Conservation (phyloP, 2,329 filamentous ascomycete species). For the Aspergillus sp. region DNA sequence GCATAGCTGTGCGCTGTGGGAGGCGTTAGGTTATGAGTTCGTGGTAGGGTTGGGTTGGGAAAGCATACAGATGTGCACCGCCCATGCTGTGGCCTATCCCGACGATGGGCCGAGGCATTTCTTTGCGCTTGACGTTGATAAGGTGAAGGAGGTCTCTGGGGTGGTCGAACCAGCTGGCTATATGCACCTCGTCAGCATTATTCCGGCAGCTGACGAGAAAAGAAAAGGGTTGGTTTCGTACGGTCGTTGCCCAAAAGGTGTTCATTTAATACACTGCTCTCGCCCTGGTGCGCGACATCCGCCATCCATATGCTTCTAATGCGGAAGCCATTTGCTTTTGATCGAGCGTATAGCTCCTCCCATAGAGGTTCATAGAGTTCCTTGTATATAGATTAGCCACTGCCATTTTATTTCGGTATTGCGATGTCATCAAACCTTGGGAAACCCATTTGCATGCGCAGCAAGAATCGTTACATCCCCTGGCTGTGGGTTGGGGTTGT, state of each 20-base stretch:
- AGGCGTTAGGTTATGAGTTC: not conserved
- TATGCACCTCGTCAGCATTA: constrained; percentile 20
- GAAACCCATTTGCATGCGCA: constrained; percentile 88
- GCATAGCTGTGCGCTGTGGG: constrained; percentile 61
- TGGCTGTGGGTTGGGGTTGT: constrained; percentile 66
- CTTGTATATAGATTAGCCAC: constrained; percentile 44
- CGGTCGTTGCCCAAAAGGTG: constrained; percentile 77
- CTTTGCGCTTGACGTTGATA: constrained; percentile 76
- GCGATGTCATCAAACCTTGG: constrained; percentile 62
- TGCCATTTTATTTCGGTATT: not conserved
- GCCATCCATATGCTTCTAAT: constrained; percentile 88
- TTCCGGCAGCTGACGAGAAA: not conserved
- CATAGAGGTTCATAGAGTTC: constrained; percentile 92
- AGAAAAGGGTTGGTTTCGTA: constrained; percentile 45
- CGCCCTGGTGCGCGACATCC: constrained; percentile 82
- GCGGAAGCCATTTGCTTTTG: constrained; percentile 61
- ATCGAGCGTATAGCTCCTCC: constrained; percentile 70
- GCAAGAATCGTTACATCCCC: constrained; percentile 84
- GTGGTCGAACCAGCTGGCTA: constrained; percentile 84
- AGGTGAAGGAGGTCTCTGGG: constrained; percentile 80
- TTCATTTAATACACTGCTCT: constrained; percentile 77
- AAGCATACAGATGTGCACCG: constrained; percentile 63
- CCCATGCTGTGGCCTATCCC: constrained; percentile 91
- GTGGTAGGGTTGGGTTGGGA: not conserved
- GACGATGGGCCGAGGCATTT: constrained; percentile 79